A percentile compares a stretch with the other conserved stretches of the same genome.
These are phyloP conservation scores for Rhodotorula paludigena DNA, from an alignment of 768 basidiomycete genomes.

Conservation along the genomic window DNA sequence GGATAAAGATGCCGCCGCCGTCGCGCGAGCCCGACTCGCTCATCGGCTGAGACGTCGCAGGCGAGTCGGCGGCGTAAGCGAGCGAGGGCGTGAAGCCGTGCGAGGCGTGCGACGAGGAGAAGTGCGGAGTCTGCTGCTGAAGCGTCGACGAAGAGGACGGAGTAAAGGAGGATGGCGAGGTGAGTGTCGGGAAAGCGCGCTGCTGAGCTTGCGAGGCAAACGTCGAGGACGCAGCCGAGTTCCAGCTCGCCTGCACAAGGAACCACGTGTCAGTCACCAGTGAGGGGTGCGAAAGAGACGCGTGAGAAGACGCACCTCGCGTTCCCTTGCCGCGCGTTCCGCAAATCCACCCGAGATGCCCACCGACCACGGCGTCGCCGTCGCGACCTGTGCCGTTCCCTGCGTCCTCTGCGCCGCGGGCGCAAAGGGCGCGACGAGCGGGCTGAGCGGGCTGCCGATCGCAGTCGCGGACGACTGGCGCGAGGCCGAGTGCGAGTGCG, in stretches of 20 bases:
- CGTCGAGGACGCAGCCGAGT: not conserved
- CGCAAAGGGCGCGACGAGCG: slow-evolving; percentile 42
- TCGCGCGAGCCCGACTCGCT: not conserved
- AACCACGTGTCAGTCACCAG: not conserved
- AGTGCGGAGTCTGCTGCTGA: not conserved
- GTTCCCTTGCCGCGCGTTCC: not conserved
- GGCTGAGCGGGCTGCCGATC: slow-evolving; percentile 39
- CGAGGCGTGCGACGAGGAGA: not conserved
- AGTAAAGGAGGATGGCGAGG: not conserved
- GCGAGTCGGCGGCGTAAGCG: not conserved
- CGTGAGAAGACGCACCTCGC: slow-evolving; percentile 1
- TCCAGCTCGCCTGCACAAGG: slow-evolving; percentile 21
- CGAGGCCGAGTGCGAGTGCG: not conserved
- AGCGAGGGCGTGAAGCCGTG: not conserved
- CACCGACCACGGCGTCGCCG: not conserved
- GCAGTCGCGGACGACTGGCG: not conserved
- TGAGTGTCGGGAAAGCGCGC: not conserved
- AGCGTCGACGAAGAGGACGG: too few relatives aligned
- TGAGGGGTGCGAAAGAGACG: too few relatives aligned
- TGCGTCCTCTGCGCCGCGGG: too few relatives aligned
- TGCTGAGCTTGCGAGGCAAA: not conserved
- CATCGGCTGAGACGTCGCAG: not conserved
- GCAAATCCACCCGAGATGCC: not conserved
- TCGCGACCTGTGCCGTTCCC: not conserved
- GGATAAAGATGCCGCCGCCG: not conserved